Percentiles rank a stretch among this genome's conserved stretches.
Conservation (phyloP, 1,139 yeast genomes). For the Blastobotrys ciferrii region DNA sequence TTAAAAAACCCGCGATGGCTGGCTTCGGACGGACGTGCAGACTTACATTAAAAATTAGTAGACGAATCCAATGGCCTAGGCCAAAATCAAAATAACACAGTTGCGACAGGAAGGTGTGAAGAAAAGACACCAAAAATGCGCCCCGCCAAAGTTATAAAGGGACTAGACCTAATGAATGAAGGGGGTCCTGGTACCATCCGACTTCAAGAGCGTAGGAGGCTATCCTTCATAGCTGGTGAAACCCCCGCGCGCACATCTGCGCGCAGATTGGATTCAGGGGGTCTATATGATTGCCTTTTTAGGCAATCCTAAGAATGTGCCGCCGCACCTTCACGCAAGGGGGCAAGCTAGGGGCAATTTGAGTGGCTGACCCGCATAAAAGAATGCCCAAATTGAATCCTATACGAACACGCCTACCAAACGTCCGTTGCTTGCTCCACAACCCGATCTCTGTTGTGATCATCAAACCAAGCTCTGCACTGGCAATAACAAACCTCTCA, state of each 20-base stretch:
- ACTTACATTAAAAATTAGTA: not conserved
- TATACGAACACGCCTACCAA: no score
- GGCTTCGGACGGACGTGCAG: no score
- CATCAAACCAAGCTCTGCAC: no score
- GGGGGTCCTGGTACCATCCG: not conserved
- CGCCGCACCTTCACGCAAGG: slow-evolving; percentile 1
- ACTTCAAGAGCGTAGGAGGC: not conserved
- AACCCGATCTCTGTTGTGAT: no score
- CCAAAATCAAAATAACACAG: not conserved
- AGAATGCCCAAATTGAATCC: no score
- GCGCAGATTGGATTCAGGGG: slow-evolving; percentile 6
- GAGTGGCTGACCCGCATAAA: not conserved
- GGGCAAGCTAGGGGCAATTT: not conserved
- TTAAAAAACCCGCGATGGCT: no score
- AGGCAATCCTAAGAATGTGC: not conserved
- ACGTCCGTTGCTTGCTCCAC: no score
- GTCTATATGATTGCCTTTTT: not conserved
- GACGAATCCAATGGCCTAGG: not conserved
- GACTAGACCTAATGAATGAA: not conserved
- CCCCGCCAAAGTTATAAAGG: not conserved
- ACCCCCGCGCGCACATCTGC: not conserved
- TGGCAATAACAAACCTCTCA: no score
- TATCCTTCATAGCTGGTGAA: not conserved
- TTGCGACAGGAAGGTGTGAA: not conserved
- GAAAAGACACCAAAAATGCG: not conserved